A percentile compares a stretch with the other conserved stretches of the same genome.
Evolutionary conservation across 495 filamentous ascomycete genomes (phyloP).

Genomic region (Symbiotaphrina buchneri): DNA sequence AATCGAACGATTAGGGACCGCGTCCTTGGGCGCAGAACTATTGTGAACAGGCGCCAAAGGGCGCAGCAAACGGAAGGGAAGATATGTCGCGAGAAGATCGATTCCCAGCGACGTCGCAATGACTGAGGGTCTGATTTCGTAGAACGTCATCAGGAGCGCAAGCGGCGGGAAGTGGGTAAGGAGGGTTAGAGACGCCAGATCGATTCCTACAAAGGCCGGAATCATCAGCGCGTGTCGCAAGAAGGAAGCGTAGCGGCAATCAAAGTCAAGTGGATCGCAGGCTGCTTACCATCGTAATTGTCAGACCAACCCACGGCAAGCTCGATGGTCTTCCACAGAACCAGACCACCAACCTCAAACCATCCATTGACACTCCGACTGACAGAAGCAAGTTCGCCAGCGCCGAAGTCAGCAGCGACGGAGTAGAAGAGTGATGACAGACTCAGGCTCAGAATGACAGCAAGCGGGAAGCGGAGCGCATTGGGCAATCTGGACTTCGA

Average conservation of each 20-base stretch:
- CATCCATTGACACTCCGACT: constrained; percentile 34
- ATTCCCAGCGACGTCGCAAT: constrained; percentile 31
- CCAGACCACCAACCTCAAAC: constrained; percentile 33
- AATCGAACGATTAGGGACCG: constrained; percentile 42
- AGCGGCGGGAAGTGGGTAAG: constrained; percentile 48
- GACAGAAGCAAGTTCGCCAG: constrained; percentile 35
- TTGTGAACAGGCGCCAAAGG: constrained; percentile 37
- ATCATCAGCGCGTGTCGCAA: neutral
- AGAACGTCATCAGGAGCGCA: constrained; percentile 52
- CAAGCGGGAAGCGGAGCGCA: constrained; percentile 33
- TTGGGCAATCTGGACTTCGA: constrained; percentile 23
- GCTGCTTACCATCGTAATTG: constrained; percentile 46
- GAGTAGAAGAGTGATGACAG: constrained; percentile 33
- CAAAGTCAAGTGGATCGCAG: constrained; percentile 1
- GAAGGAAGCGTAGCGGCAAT: neutral
- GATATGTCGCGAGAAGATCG: constrained; percentile 37
- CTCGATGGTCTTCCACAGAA: constrained; percentile 45
- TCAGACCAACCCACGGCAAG: constrained; percentile 48
- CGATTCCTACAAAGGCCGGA: constrained; percentile 25
- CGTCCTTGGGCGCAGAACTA: constrained; percentile 19
- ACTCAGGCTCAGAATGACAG: constrained; percentile 36
- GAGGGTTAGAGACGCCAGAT: constrained; percentile 41
- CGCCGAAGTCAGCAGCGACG: constrained; percentile 22
- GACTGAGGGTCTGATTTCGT: constrained; percentile 34
- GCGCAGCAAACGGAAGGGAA: constrained; percentile 52